Conservation (phyloP, 495 filamentous ascomycete genomes). For the Rusavskia elegans region DNA sequence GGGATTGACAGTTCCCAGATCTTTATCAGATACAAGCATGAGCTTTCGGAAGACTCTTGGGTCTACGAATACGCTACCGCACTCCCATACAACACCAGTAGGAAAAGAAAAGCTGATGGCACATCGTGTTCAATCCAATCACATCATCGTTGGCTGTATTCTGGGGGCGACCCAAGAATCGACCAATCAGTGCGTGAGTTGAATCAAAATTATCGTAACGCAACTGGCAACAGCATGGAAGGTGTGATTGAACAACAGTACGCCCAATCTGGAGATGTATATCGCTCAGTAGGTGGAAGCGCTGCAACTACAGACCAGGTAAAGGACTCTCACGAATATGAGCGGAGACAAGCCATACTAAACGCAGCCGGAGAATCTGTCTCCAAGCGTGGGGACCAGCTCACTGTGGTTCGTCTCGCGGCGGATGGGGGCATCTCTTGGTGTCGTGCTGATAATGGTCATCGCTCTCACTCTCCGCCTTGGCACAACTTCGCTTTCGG, state of each 20-base stretch:
- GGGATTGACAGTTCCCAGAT: background rate
- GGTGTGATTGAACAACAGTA: too few species aligned
- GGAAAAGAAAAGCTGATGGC: background rate
- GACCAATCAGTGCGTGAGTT: background rate
- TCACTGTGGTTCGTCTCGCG: background rate
- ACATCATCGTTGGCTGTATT: conserved; percentile 1
- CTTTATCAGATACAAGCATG: background rate
- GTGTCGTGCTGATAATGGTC: background rate
- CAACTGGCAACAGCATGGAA: too few species aligned
- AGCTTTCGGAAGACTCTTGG: background rate
- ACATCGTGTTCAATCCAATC: too few species aligned
- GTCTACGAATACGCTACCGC: conserved; percentile 1
- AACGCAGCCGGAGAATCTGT: background rate
- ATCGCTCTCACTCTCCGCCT: background rate
- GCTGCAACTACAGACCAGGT: too few species aligned
- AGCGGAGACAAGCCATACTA: background rate
- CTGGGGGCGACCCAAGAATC: background rate
- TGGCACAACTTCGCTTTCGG: background rate
- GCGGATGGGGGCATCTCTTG: background rate
- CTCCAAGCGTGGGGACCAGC: background rate
- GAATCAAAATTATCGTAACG: background rate
- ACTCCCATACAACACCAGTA: background rate
- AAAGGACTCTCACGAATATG: background rate
- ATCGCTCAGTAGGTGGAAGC: too few species aligned
- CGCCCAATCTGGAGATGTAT: too few species aligned